These are phyloP conservation scores for Carex parvula DNA, from an alignment of 176 grass and related monocot genomes.

Conservation along the genomic window DNA sequence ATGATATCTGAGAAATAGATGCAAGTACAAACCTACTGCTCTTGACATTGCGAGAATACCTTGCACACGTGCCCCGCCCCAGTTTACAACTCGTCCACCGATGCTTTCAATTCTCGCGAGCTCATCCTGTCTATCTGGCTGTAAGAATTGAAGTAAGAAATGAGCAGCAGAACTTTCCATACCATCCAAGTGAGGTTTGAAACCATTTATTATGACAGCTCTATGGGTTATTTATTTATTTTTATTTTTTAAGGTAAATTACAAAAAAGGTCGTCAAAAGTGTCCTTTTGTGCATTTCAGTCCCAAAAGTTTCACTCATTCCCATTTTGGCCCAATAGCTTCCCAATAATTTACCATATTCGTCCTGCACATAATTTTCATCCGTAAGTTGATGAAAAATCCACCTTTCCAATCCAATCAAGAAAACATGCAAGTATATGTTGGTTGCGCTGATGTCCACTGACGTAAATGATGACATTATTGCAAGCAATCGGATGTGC, in stretches of 20 bases:
- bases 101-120: constrained; percentile 35
- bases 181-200: background rate
- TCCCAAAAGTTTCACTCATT: background rate
- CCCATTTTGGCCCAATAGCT: background rate
- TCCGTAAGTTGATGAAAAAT: background rate
- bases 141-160: constrained; percentile 32
- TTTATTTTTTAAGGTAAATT: background rate
- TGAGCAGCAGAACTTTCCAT: background rate
- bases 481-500: background rate
- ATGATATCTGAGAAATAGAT: background rate
- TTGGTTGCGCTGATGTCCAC: background rate
- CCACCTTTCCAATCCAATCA: background rate
- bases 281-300: background rate
- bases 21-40: constrained; percentile 33
- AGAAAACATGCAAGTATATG: background rate
- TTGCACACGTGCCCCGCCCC: constrained; percentile 31
- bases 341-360: background rate
- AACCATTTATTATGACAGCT: constrained; percentile 9
- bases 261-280: background rate
- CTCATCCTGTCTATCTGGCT: constrained; percentile 52
- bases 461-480: background rate
- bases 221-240: background rate
- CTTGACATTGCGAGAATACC: constrained; percentile 46
- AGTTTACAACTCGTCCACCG: constrained; percentile 48
- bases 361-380: background rate